Percentiles rank a stretch among this genome's conserved stretches.
Conservation (phyloP, 257 asterid species). For the Coffea eugenioides region DNA sequence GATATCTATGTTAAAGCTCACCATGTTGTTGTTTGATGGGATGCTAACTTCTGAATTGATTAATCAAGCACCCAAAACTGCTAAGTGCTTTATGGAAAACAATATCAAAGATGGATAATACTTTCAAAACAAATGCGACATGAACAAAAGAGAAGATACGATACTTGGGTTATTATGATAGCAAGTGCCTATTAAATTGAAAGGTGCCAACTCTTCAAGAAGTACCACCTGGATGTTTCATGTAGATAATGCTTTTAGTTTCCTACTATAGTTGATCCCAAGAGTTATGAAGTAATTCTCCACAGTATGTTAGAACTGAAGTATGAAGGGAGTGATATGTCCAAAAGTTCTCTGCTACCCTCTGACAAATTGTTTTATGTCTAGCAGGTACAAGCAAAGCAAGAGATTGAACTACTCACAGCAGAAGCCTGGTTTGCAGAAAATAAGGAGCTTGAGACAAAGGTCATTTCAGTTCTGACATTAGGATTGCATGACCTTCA, state of each 20-base stretch:
- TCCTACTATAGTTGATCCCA: background rate
- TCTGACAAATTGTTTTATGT: conserved; percentile 11
- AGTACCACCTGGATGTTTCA: background rate
- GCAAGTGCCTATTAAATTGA: background rate
- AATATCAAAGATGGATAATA: background rate
- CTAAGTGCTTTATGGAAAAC: background rate
- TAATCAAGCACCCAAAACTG: background rate
- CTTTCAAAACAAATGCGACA: background rate
- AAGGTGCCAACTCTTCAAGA: background rate
- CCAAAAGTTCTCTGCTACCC: background rate
- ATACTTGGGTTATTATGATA: background rate
- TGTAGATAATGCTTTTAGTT: background rate
- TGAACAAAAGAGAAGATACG: background rate
- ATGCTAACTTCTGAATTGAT: background rate
- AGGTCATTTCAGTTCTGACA: conserved; percentile 40
- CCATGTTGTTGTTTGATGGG: background rate
- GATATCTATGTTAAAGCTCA: background rate
- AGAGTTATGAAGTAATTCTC: background rate
- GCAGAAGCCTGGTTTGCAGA: conserved; percentile 85
- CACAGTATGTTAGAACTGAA: background rate
- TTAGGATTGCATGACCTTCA: background rate
- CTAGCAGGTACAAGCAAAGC: conserved; percentile 61
- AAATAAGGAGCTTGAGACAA: conserved; percentile 57
- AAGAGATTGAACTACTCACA: conserved; percentile 71
- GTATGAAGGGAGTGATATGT: background rate